These are phyloP conservation scores for Spathaspora boniae DNA, from an alignment of 805 yeast species.

Conservation along the genomic window DNA sequence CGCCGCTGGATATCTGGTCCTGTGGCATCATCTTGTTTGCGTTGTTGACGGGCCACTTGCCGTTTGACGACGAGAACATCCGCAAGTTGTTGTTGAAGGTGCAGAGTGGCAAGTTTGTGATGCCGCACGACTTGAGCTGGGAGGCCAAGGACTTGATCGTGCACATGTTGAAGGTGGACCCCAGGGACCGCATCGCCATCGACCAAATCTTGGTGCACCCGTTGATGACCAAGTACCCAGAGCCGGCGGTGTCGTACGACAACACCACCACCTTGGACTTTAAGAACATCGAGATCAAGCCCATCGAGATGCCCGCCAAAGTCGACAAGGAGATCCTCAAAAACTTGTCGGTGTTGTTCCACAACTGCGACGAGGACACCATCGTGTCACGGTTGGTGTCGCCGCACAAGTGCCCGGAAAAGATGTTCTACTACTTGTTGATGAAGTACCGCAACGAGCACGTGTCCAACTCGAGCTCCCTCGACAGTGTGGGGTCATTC, in stretches of 20 bases:
- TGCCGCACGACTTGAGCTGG: slow-evolving; percentile 73
- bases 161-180: slow-evolving; percentile 79
- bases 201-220: slow-evolving; percentile 79
- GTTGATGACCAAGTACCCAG: slow-evolving; percentile 68
- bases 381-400: slow-evolving; percentile 53
- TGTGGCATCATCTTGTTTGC: slow-evolving; percentile 96
- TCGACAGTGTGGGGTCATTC: slow-evolving; percentile 21
- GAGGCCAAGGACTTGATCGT: slow-evolving; percentile 87
- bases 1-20: slow-evolving; percentile 97
- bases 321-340: slow-evolving; percentile 73
- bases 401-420: slow-evolving; percentile 65
- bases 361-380: slow-evolving; percentile 58
- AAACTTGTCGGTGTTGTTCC: slow-evolving; percentile 76
- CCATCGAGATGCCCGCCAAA: slow-evolving; percentile 40
- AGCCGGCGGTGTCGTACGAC: slow-evolving; percentile 21
- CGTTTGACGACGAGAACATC: slow-evolving; percentile 95
- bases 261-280: slow-evolving; percentile 13
- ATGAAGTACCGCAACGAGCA: slow-evolving; percentile 74
- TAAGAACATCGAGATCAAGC: slow-evolving; percentile 23
- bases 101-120: slow-evolving; percentile 80
- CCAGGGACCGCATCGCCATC: slow-evolving; percentile 74
- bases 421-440: slow-evolving; percentile 73
- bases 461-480: slow-evolving; percentile 16
- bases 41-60: slow-evolving; percentile 87
- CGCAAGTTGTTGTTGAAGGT: slow-evolving; percentile 84